Percentiles rank a stretch among this genome's conserved stretches.
Evolutionary conservation across 345 rosid genomes (phyloP).

Genomic region (Nasturtium officinale): DNA sequence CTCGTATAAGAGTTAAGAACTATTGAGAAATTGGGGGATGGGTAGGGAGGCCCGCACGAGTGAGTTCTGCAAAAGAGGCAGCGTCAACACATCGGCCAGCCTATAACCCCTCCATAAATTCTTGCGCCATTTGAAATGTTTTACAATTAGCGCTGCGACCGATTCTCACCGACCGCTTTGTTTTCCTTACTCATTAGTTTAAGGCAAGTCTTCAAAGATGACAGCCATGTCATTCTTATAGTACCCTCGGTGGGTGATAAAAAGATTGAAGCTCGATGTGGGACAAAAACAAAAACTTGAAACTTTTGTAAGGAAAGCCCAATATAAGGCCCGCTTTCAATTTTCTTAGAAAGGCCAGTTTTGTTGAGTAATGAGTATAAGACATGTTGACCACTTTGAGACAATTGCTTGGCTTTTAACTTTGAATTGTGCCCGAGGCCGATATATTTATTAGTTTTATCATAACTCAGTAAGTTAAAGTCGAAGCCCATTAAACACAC

Average conservation of each 20-base stretch:
- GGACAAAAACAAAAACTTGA: neutral
- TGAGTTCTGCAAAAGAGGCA: constrained; percentile 88
- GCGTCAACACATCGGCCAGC: constrained; percentile 83
- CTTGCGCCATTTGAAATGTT: constrained; percentile 47
- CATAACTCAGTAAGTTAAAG: neutral
- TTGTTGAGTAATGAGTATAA: neutral
- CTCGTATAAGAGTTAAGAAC: too few relatives aligned
- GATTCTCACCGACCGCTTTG: constrained; percentile 78
- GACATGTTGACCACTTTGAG: too few relatives aligned
- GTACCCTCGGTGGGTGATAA: neutral
- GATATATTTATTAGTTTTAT: neutral
- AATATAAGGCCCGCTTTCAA: neutral
- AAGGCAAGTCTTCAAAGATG: neutral
- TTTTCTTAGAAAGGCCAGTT: neutral
- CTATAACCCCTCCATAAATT: constrained; percentile 86
- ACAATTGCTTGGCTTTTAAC: neutral
- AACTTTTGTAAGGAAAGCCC: neutral
- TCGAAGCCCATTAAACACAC: neutral
- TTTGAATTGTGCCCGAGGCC: neutral
- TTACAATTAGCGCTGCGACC: constrained; percentile 57
- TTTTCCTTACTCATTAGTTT: constrained; percentile 99
- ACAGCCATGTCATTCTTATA: neutral
- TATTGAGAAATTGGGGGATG: neutral
- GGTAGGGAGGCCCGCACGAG: constrained; percentile 78
- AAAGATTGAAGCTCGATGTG: neutral